Conservation (phyloP, 1,139 yeast species). For the Sugiyamaella novakii region DNA sequence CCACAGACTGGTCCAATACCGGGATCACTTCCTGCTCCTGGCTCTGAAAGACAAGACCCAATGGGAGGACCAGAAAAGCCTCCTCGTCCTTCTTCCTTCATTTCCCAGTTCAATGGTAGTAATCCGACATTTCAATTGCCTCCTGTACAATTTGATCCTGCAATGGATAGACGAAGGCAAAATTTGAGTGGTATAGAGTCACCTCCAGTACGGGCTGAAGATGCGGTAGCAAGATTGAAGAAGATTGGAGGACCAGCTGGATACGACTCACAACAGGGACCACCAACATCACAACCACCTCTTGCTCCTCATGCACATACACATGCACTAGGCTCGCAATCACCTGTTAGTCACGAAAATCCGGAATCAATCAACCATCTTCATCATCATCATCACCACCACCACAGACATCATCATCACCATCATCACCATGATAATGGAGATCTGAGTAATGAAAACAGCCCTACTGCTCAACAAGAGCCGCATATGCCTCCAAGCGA, state of each 20-base stretch:
- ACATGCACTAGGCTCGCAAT: too few species aligned
- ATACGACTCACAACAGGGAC: slow-evolving; percentile 26
- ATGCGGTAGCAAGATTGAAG: slow-evolving; percentile 40
- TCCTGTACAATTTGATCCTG: slow-evolving; percentile 31
- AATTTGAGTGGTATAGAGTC: slow-evolving; percentile 23
- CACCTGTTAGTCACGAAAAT: background rate
- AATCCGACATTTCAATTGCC: slow-evolving; percentile 29
- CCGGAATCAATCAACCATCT: too few species aligned
- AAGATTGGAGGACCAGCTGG: slow-evolving; percentile 21
- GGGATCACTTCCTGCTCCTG: background rate
- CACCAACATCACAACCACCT: slow-evolving; percentile 19
- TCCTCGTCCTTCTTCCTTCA: slow-evolving; percentile 22
- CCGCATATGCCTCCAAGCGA: background rate
- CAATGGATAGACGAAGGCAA: slow-evolving; percentile 31
- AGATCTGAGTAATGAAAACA: slow-evolving; percentile 1
- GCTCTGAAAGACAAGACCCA: background rate
- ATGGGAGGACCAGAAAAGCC: slow-evolving; percentile 1
- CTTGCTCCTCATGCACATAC: slow-evolving; percentile 15
- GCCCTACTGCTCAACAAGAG: slow-evolving; percentile 10
- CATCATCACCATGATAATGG: slow-evolving; percentile 19
- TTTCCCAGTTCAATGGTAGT: slow-evolving; percentile 22
- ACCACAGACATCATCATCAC: slow-evolving; percentile 29
- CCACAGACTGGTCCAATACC: background rate
- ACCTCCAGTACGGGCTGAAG: slow-evolving; percentile 40
- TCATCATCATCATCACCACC: slow-evolving; percentile 33